phyloP scores from a whole-genome alignment of 805 yeast genomes.

The Huiozyma naganishii region DNA sequence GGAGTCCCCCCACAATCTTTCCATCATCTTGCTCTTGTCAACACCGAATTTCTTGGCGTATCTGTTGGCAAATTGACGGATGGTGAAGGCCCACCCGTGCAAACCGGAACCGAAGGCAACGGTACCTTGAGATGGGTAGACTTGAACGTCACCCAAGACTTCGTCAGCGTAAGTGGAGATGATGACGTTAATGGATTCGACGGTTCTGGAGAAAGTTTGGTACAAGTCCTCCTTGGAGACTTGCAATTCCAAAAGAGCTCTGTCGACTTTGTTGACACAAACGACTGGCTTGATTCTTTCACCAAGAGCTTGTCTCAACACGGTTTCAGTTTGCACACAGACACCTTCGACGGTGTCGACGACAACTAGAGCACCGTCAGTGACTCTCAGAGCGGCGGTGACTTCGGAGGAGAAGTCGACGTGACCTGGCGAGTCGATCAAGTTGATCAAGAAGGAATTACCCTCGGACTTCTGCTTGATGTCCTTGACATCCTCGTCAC shows the following conservation, averaged over 20 bases:
- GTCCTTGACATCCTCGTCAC: slow-evolving; percentile 69
- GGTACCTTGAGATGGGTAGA: slow-evolving; percentile 97
- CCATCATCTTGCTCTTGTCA: slow-evolving; percentile 95
- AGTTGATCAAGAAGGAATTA: slow-evolving; percentile 90
- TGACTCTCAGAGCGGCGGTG: slow-evolving; percentile 98
- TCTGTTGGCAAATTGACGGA: slow-evolving; percentile 96
- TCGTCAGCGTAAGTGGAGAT: slow-evolving; percentile 90
- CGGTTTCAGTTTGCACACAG: slow-evolving; percentile 99
- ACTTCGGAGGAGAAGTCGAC: slow-evolving; percentile 99
- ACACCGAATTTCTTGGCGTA: slow-evolving; percentile 99
- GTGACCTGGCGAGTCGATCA: slow-evolving; percentile 99
- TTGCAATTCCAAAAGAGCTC: slow-evolving; percentile 98
- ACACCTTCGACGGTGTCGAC: slow-evolving; percentile 99
- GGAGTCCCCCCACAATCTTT: slow-evolving; percentile 99
- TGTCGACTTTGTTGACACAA: slow-evolving; percentile 97
- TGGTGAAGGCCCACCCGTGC: slow-evolving; percentile 99
- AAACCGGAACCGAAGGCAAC: slow-evolving; percentile 99
- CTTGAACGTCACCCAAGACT: slow-evolving; percentile 91
- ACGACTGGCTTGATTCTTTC: slow-evolving; percentile 99
- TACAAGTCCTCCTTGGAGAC: slow-evolving; percentile 97
- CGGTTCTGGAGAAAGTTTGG: slow-evolving; percentile 97
- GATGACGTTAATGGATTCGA: slow-evolving; percentile 98
- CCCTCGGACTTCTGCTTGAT: slow-evolving; percentile 84
- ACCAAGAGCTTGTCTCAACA: slow-evolving; percentile 96
- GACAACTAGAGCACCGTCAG: slow-evolving; percentile 99